phyloP scores from a whole-genome alignment of 768 basidiomycete genomes.

The Porphyrellus cyaneotinctus region DNA sequence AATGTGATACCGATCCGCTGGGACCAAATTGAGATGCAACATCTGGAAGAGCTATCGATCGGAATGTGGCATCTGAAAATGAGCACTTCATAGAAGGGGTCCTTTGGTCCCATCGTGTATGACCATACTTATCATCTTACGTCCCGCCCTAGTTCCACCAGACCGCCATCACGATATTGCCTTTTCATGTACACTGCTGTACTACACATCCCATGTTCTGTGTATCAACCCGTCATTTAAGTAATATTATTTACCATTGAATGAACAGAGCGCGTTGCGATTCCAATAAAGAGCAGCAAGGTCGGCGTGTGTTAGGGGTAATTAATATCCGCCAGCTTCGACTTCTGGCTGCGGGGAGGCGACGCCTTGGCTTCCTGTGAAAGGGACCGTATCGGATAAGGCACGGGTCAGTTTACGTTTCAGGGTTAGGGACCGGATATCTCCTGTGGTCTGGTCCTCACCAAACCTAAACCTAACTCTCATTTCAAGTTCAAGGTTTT shows the following conservation, averaged over 20 bases:
- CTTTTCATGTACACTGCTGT: slow-evolving; percentile 15
- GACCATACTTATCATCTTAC: slow-evolving; percentile 11
- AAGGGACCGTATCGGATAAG: slow-evolving; percentile 3
- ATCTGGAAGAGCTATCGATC: slow-evolving; percentile 63
- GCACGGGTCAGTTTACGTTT: slow-evolving; percentile 21
- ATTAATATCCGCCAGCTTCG: slow-evolving; percentile 11
- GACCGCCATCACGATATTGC: slow-evolving; percentile 11
- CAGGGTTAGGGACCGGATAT: slow-evolving; percentile 21
- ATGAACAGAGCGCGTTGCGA: slow-evolving; percentile 2
- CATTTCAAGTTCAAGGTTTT: no score
- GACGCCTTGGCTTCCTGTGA: slow-evolving; percentile 33
- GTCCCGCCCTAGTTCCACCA: slow-evolving; percentile 5
- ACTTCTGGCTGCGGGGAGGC: slow-evolving; percentile 7
- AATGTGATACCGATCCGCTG: slow-evolving; percentile 67
- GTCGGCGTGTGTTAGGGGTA: neutral
- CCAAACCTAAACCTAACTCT: neutral
- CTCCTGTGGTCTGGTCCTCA: no score
- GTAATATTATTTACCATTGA: slow-evolving; percentile 22
- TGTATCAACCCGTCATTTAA: slow-evolving; percentile 20
- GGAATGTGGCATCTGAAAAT: slow-evolving; percentile 73
- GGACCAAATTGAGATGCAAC: slow-evolving; percentile 66
- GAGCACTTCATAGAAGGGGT: slow-evolving; percentile 25
- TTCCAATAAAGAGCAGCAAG: no score
- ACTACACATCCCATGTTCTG: slow-evolving; percentile 14
- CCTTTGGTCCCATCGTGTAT: slow-evolving; percentile 2